These are phyloP conservation scores for Gonapodya prolifera DNA, from an alignment of 192 early-diverging fungal species.

Conservation along the genomic window DNA sequence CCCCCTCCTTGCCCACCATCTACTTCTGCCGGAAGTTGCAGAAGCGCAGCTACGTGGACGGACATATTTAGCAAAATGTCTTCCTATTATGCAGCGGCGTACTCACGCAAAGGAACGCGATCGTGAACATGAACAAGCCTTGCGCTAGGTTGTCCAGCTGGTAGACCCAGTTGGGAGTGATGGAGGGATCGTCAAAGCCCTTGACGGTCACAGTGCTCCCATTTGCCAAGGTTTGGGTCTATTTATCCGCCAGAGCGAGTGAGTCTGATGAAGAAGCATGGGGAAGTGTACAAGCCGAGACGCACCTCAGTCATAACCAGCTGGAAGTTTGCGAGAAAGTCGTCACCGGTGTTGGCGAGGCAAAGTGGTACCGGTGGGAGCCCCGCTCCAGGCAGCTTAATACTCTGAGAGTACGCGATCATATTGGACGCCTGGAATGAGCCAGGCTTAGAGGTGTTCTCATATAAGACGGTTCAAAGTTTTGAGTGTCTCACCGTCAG, in stretches of 20 bases:
- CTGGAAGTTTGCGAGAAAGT: not conserved
- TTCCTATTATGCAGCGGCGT: not conserved
- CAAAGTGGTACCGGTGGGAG: too few species aligned
- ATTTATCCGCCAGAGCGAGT: not conserved
- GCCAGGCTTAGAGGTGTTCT: too few species aligned
- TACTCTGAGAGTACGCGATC: too few species aligned
- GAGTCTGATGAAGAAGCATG: too few species aligned
- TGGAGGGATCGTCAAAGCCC: not conserved
- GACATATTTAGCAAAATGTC: not conserved
- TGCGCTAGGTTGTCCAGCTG: not conserved
- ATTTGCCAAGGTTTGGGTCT: not conserved
- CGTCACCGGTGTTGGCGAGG: not conserved
- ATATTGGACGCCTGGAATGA: too few species aligned
- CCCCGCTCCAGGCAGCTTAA: too few species aligned
- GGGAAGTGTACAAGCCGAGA: too few species aligned
- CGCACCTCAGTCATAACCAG: too few species aligned
- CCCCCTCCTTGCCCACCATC: too few species aligned
- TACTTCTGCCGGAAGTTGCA: constrained; percentile 8
- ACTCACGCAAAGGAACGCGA: not conserved
- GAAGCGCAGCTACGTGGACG: not conserved
- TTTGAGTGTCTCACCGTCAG: too few species aligned
- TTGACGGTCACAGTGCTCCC: not conserved
- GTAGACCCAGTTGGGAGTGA: not conserved
- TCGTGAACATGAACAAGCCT: not conserved
- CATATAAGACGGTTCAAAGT: too few species aligned